Evolutionary conservation across 2,329 filamentous ascomycete genomes (phyloP), one percentile per base, ranked within the genome.

Genomic region (Xylariaceae sp.): DNA sequence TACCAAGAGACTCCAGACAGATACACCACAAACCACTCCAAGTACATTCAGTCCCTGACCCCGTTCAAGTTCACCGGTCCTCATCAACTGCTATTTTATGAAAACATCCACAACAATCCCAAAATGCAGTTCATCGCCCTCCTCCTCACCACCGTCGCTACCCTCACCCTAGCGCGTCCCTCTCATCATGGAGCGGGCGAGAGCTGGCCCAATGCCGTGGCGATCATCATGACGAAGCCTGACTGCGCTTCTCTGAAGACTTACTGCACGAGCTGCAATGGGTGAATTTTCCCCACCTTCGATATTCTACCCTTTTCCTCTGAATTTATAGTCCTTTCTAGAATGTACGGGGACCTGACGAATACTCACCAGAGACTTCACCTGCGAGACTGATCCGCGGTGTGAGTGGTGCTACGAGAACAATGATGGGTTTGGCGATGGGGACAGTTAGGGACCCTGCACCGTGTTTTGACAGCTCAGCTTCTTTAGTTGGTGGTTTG

Each of bases 371-470:
- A 65, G 63, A 1, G 60, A 67, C 45, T 61, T 67, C 58, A 45
- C 63, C 39, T 66, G 64, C 52, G 49, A 61, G 50, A 61, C 60
- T 3, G 48, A 65, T 42, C 57, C 60, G n/a, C 45, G 42, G 2
- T 67, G 64, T 51, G 63, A 67, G 48, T 66, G 63, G 63, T 67
- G 63, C 49, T 57, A 50, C 34, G 50, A 48, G 4, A 44, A 63
- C 38, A 33, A 58, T 45, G 36, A 47, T n/a, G 22, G 7, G 7
- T 28, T 28, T 28, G 22, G 22, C 22, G 22, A 28, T 7, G 22
- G 22, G 22, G 7, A 28, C 7, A 28, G 7, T 28, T 28, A 28
- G 22, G 22, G 4, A 5, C 22, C 7, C 22, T 28, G 22, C 22
- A 28, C 4, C 7, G 22, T 28, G 22, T 28, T n/a, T 28, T 28